Conservation (phyloP, 1,139 yeast genomes). For the Hemisphaericaspora subhashii region DNA sequence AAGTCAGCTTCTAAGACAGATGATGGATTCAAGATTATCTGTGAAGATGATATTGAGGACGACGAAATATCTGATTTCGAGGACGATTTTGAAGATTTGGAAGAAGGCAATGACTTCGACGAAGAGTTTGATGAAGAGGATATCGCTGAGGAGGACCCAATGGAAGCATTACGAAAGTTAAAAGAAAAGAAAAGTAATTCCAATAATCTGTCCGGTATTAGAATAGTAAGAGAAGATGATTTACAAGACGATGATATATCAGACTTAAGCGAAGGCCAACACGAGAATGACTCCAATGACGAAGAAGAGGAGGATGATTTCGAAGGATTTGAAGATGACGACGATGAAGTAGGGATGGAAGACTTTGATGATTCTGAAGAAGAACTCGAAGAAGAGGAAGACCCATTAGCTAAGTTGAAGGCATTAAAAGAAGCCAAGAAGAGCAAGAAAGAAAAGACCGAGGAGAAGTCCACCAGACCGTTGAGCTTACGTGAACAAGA, state of each 20-base stretch:
- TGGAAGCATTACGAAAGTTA: conserved; percentile 23
- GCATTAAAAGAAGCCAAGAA: conserved; percentile 37
- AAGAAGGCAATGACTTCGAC: conserved; percentile 20
- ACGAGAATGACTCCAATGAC: conserved; percentile 11
- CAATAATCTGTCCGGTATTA: conserved; percentile 8
- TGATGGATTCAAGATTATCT: conserved; percentile 19
- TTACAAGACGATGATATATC: conserved; percentile 22
- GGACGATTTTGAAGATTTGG: conserved; percentile 12
- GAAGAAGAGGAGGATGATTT: conserved; percentile 17
- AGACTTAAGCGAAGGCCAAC: conserved; percentile 15
- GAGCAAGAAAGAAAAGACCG: conserved; percentile 11
- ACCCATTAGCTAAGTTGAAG: conserved; percentile 46
- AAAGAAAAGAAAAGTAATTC: conserved; percentile 24
- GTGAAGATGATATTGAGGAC: conserved; percentile 30
- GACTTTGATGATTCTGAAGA: conserved; percentile 17
- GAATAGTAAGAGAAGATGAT: conserved; percentile 31
- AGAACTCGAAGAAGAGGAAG: conserved; percentile 19
- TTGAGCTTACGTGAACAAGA: conserved; percentile 43
- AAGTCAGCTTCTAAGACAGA: conserved; percentile 3
- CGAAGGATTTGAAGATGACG: conserved; percentile 10
- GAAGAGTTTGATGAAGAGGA: conserved; percentile 18
- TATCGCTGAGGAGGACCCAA: conserved; percentile 22
- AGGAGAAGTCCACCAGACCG: conserved; percentile 8
- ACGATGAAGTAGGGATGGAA: background rate
- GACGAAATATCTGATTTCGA: conserved; percentile 19